phyloP scores from a whole-genome alignment of 83 land plant species.

The Picea abies region DNA sequence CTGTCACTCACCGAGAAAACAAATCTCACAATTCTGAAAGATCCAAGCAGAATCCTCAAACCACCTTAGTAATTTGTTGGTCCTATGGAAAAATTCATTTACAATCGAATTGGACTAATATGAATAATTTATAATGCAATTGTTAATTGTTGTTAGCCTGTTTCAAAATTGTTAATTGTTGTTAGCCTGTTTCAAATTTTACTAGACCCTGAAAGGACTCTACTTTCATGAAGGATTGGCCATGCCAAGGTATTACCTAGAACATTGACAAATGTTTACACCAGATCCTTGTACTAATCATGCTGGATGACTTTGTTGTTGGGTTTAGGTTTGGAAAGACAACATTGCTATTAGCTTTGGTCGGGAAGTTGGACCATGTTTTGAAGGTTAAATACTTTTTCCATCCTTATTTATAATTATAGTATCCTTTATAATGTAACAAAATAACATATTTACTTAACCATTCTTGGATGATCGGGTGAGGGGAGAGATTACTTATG shows the following conservation, averaged over 20 bases:
- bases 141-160: no score
- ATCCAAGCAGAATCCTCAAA: no score
- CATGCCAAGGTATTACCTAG: no score
- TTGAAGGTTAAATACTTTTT: constrained; percentile 32
- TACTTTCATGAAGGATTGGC: not conserved
- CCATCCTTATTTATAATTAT: not conserved
- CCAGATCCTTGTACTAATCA: not conserved
- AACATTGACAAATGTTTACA: not conserved
- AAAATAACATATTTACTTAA: not conserved
- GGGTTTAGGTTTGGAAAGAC: no score
- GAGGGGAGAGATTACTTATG: no score
- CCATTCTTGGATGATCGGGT: constrained; percentile 22
- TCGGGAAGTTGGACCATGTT: no score
- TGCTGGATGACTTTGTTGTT: no score
- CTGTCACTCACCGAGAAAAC: constrained; percentile 16
- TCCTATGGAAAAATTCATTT: not conserved
- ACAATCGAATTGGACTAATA: not conserved
- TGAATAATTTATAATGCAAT: no score
- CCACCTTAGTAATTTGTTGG: not conserved
- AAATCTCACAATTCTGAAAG: no score
- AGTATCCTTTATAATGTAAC: not conserved
- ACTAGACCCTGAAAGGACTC: not conserved
- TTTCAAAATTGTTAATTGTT: no score
- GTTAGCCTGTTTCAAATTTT: no score
- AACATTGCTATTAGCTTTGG: no score